Conservation (phyloP, 129 eudicot genomes). For the Flaveria bidentis region DNA sequence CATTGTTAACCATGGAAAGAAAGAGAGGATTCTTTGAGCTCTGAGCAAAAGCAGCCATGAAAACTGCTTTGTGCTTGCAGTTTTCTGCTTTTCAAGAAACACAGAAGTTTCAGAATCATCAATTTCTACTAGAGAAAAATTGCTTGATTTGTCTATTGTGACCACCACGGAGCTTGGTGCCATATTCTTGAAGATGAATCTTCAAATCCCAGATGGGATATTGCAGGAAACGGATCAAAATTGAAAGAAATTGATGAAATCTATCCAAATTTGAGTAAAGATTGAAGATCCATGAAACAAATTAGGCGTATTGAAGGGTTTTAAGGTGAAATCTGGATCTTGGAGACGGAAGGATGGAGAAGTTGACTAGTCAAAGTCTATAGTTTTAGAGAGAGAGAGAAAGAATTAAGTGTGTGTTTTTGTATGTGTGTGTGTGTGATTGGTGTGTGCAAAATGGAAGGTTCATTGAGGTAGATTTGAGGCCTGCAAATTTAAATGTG, state of each 20-base stretch:
- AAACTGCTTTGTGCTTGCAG: conserved; percentile 72
- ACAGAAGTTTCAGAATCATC: conserved; percentile 41
- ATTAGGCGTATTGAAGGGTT: conserved; percentile 4
- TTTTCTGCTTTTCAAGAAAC: conserved; percentile 60
- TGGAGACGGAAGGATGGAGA: conserved; percentile 22
- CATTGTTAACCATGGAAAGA: conserved; percentile 66
- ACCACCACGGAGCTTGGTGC: conserved; percentile 55
- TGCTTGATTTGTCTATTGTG: conserved; percentile 47
- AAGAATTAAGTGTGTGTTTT: neutral
- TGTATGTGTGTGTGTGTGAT: neutral
- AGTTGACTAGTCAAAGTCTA: conserved; percentile 31
- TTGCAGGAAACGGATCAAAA: conserved; percentile 1
- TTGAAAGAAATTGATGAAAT: conserved; percentile 1
- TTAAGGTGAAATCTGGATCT: conserved; percentile 39
- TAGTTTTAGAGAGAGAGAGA: conserved; percentile 2
- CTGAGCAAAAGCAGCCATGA: conserved; percentile 69
- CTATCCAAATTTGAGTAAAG: neutral
- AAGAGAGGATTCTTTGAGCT: conserved; percentile 56
- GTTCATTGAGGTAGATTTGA: conserved; percentile 17
- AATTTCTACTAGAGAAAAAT: conserved; percentile 48
- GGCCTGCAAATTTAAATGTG: conserved; percentile 35
- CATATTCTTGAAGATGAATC: conserved; percentile 35
- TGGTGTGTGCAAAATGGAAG: conserved; percentile 28
- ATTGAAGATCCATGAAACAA: conserved; percentile 27
- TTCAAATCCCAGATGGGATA: conserved; percentile 35